phyloP scores from a whole-genome alignment of 169 alveolate genomes.

The Condylostoma magnum region DNA sequence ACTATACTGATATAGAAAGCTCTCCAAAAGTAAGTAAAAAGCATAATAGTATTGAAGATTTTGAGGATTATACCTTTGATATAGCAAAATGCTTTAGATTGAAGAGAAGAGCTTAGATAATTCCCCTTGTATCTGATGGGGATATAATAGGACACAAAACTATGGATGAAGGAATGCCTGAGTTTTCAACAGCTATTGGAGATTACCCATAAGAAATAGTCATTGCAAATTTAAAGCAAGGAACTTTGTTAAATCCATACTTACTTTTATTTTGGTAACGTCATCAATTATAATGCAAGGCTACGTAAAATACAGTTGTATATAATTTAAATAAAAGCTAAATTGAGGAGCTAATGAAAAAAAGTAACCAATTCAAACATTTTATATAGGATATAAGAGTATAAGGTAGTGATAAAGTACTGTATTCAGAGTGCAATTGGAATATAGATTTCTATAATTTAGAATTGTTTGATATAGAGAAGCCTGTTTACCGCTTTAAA shows the following conservation, averaged over 20 bases:
- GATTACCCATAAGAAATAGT: constrained; percentile 28
- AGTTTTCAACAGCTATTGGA: neutral
- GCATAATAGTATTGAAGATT: neutral
- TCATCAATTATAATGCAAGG: constrained; percentile 19
- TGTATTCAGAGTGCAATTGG: neutral
- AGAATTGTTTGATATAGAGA: neutral
- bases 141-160: neutral
- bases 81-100: neutral
- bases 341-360: neutral
- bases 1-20: neutral
- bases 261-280: neutral
- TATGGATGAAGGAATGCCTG: constrained; percentile 4
- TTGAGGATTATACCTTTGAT: constrained; percentile 1
- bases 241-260: neutral
- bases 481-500: neutral
- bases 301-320: neutral
- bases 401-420: neutral
- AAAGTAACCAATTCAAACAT: neutral
- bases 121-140: neutral
- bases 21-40: neutral
- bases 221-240: neutral
- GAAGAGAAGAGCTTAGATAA: constrained; percentile 13
- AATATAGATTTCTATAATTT: neutral
- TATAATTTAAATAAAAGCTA: neutral
- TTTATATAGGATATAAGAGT: neutral